Evolutionary conservation across 2,329 filamentous ascomycete genomes (phyloP), one percentile per base, ranked within the genome.

Genomic region (Neurospora crassa): DNA sequence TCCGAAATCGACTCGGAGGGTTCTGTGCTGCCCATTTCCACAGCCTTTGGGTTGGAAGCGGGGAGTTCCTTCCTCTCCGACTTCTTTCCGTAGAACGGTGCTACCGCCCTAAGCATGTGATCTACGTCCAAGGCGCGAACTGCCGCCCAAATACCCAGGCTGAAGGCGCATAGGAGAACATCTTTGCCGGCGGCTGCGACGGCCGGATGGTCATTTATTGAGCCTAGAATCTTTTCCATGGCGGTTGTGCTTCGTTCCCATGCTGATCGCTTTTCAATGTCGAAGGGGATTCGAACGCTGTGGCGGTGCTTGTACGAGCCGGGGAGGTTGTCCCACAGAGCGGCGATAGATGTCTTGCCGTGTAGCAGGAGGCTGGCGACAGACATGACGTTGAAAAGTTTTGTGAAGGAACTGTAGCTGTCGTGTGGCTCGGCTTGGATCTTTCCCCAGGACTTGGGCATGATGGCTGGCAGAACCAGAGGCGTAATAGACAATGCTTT

Each of bases 161-260:
- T 86, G 16, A 87, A 72, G 1, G 82, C 81, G 29, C 84, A 87
- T 43, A 89, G 80, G 16, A 91, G 76, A 1, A 88, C 88, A 77
- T 91, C 89, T 78, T 84, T 85, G 6, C 85, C 86, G 0, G 86
- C 85, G 20, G 83, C 85, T 24, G 84, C 84, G 40, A 90, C 84
- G 29, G 84, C 85, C 0, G 88, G 88, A 76, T 91, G 87, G 69
- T 86, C 86, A 72, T 81, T 82, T 69, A 87, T 82, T 1, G 85
- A 84, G 53, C 82, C 84, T 37, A 86, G 80, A 14, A 87, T 78
- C 76, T 81, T 83, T 67, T 79, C 81, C 16, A 85, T 70, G 3
- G 84, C 83, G 34, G 79, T 84, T 14, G 82, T 81, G 68, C 81
- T 82, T 29, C 83, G 83, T 71, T 86, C 83, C 78, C 82, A 82